Conservation (phyloP, 169 alveolate species). For the Eimeria nieschulzi region DNA sequence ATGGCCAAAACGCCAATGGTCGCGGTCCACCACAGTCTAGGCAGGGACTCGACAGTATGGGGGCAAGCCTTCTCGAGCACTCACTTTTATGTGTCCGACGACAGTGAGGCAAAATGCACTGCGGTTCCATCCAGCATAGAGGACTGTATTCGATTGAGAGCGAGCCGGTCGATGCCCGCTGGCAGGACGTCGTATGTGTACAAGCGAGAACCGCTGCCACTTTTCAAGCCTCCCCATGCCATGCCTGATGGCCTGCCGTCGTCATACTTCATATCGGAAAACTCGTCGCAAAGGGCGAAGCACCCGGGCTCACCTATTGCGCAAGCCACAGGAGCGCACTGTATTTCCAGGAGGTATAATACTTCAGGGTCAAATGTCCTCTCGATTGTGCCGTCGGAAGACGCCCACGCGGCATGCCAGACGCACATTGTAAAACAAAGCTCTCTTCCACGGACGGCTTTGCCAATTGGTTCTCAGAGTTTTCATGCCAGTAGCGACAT, state of each 20-base stretch:
- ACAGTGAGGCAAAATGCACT: background rate
- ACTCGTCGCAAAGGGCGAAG: slow-evolving; percentile 33
- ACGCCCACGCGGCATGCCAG: slow-evolving; percentile 45
- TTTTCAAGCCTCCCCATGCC: slow-evolving; percentile 9
- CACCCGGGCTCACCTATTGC: slow-evolving; percentile 3
- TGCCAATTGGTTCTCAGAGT: slow-evolving; percentile 42
- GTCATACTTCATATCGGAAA: slow-evolving; percentile 25
- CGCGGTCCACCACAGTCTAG: slow-evolving; percentile 45
- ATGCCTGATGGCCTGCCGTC: slow-evolving; percentile 13
- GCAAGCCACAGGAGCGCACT: slow-evolving; percentile 3
- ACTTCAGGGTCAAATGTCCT: slow-evolving; percentile 37
- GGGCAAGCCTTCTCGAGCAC: slow-evolving; percentile 48
- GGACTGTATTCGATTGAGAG: slow-evolving; percentile 14
- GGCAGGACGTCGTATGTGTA: slow-evolving; percentile 44
- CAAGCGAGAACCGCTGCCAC: slow-evolving; percentile 48
- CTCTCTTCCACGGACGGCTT: slow-evolving; percentile 19
- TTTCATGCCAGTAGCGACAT: background rate
- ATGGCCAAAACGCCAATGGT: slow-evolving; percentile 53
- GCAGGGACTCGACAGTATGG: slow-evolving; percentile 60
- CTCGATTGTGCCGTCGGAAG: slow-evolving; percentile 38
- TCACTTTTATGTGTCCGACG: slow-evolving; percentile 4
- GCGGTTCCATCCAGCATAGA: slow-evolving; percentile 11
- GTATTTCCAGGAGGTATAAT: background rate
- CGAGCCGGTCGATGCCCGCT: slow-evolving; percentile 36
- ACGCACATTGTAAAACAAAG: slow-evolving; percentile 48